These are phyloP conservation scores for Cutaneotrichosporon mucoides DNA, from an alignment of 1,284 basidiomycete species.

Conservation along the genomic window DNA sequence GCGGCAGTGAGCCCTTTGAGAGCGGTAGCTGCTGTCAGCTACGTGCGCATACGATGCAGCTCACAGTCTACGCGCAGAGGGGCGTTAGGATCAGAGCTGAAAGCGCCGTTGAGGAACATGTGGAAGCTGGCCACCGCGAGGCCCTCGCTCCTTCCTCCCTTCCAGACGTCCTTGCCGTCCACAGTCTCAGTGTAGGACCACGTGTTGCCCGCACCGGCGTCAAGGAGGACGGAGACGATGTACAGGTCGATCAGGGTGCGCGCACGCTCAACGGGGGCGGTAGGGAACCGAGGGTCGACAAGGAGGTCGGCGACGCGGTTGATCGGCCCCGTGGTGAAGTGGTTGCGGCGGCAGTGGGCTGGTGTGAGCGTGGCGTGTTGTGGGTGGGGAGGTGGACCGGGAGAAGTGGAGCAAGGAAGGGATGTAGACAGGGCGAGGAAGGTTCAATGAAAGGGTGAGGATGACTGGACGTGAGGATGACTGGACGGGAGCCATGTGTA, in stretches of 20 bases:
- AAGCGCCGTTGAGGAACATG: conserved; percentile 81
- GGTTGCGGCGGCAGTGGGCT: conserved; percentile 84
- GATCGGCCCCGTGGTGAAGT: conserved; percentile 59
- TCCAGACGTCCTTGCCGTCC: conserved; percentile 34
- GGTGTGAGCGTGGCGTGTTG: neutral
- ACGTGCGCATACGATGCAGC: conserved; percentile 8
- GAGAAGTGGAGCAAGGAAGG: too few relatives aligned
- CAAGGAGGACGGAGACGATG: conserved; percentile 85
- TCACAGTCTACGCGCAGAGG: conserved; percentile 74
- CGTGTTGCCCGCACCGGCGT: conserved; percentile 81
- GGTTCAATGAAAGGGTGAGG: too few relatives aligned
- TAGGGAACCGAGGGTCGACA: conserved; percentile 20
- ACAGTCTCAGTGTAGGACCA: conserved; percentile 72
- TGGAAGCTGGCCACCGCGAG: conserved; percentile 85
- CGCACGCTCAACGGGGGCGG: conserved; percentile 57
- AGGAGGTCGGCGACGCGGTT: conserved; percentile 55
- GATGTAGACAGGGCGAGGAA: neutral
- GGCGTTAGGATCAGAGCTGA: conserved; percentile 59
- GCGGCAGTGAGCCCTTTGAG: conserved; percentile 63
- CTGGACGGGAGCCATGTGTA: too few relatives aligned
- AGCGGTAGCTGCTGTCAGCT: conserved; percentile 59
- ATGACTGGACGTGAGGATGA: too few relatives aligned
- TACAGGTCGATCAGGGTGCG: conserved; percentile 82
- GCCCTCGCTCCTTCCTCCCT: conserved; percentile 77
- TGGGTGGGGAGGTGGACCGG: too few relatives aligned